A percentile compares a stretch with the other conserved stretches of the same genome.
These are phyloP conservation scores for Gastrodia elata DNA, from an alignment of 106 monocot genomes.

Conservation along the genomic window DNA sequence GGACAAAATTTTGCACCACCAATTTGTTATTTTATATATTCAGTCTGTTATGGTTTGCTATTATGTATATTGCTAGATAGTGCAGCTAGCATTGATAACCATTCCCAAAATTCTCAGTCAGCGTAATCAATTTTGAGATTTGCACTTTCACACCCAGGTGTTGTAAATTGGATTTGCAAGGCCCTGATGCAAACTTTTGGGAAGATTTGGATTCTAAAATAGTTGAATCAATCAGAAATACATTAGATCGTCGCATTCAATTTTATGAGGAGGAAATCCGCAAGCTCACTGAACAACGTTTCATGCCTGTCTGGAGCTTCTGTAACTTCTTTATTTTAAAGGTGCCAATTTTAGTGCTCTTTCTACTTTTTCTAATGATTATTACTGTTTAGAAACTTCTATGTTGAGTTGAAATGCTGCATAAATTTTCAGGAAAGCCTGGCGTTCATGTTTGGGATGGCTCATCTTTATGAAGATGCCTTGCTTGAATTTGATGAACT, in stretches of 20 bases:
- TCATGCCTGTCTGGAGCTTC: slow-evolving; percentile 90
- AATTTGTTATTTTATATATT: not conserved
- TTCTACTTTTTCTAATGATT: not conserved
- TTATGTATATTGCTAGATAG: not conserved
- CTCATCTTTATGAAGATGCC: slow-evolving; percentile 91
- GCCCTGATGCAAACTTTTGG: slow-evolving; percentile 68
- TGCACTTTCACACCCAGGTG: slow-evolving; percentile 39
- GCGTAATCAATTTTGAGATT: not conserved
- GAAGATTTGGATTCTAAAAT: slow-evolving; percentile 93
- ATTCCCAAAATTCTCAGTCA: not conserved
- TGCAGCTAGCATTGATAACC: not conserved
- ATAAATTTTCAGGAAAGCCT: slow-evolving; percentile 66
- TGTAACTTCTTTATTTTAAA: slow-evolving; percentile 96
- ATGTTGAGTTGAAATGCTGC: not conserved
- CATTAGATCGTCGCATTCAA: slow-evolving; percentile 82
- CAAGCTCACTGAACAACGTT: slow-evolving; percentile 87
- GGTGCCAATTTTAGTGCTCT: slow-evolving; percentile 21
- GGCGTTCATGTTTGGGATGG: slow-evolving; percentile 99
- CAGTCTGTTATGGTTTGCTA: not conserved
- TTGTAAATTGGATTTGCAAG: slow-evolving; percentile 88
- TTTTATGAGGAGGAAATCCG: slow-evolving; percentile 97
- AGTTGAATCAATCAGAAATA: slow-evolving; percentile 79
- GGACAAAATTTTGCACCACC: not conserved
- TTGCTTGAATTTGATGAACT: slow-evolving; percentile 98
- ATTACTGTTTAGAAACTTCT: not conserved